A percentile compares a stretch with the other conserved stretches of the same genome.
Evolutionary conservation across 192 early-diverging fungal genomes (phyloP).

Genomic region (Podila clonocystis): DNA sequence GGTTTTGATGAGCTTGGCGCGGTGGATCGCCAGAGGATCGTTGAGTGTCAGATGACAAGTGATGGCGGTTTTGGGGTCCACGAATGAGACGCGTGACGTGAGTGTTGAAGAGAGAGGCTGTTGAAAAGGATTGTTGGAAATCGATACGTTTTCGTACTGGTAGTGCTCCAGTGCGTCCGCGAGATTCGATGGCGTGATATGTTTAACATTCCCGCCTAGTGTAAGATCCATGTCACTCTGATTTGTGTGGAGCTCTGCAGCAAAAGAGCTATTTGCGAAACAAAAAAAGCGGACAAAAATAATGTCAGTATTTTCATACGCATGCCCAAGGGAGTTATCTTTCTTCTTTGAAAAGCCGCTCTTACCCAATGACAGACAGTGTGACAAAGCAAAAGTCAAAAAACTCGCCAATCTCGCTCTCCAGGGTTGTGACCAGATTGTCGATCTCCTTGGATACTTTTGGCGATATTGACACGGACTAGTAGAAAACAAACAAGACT

Average conservation of each 20-base stretch:
- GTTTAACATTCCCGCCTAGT: constrained; percentile 29
- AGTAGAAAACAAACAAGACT: not conserved
- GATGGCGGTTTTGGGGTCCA: constrained; percentile 20
- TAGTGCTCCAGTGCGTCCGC: constrained; percentile 18
- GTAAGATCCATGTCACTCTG: constrained; percentile 35
- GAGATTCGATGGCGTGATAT: constrained; percentile 9
- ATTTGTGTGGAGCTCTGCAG: constrained; percentile 16
- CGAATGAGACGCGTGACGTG: constrained; percentile 11
- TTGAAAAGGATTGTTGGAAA: not conserved
- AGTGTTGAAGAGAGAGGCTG: not conserved
- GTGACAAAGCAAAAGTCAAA: constrained; percentile 41
- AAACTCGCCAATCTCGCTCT: constrained; percentile 38
- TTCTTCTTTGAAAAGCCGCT: not conserved
- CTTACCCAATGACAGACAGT: constrained; percentile 26
- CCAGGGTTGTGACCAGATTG: constrained; percentile 21
- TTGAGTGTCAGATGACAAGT: constrained; percentile 30
- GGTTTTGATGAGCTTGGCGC: constrained; percentile 29
- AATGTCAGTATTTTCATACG: not conserved
- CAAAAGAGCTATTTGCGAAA: constrained; percentile 19
- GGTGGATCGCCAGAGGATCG: constrained; percentile 32
- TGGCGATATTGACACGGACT: constrained; percentile 10
- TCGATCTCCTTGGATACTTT: constrained; percentile 3
- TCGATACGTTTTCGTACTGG: constrained; percentile 15
- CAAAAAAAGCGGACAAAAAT: not conserved
- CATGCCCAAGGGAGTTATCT: not conserved